Percentiles rank a stretch among this genome's conserved stretches.
Conservation (phyloP, 208 protist genomes). For the Trypanosoma mega region DNA sequence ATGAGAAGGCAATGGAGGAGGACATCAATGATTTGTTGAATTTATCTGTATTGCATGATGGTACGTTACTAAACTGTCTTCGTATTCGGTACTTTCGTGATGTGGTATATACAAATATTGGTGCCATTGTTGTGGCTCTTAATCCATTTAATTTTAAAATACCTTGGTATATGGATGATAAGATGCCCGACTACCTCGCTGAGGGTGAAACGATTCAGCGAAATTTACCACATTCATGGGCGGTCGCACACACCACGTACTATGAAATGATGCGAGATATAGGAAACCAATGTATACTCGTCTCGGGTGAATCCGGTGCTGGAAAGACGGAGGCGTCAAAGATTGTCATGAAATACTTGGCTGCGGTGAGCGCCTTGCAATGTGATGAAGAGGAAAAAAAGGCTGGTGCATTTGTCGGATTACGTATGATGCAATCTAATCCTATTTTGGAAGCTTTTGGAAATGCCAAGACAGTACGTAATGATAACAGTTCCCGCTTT, state of each 20-base stretch:
- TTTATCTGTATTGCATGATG: constrained; percentile 42
- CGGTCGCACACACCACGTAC: constrained; percentile 39
- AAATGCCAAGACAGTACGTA: constrained; percentile 88
- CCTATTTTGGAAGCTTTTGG: constrained; percentile 91
- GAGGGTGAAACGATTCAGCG: constrained; percentile 34
- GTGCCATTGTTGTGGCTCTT: constrained; percentile 35
- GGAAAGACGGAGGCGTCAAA: constrained; percentile 43
- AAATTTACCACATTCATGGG: constrained; percentile 41
- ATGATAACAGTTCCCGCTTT: constrained; percentile 89
- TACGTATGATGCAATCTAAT: constrained; percentile 51
- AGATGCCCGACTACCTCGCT: constrained; percentile 35
- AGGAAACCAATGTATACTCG: constrained; percentile 37
- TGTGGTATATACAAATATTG: constrained; percentile 54
- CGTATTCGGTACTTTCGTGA: constrained; percentile 36
- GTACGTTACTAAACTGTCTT: constrained; percentile 28
- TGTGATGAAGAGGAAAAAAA: constrained; percentile 31
- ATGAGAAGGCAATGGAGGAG: constrained; percentile 24
- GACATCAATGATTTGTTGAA: constrained; percentile 42
- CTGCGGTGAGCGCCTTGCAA: constrained; percentile 24
- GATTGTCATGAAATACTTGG: constrained; percentile 47
- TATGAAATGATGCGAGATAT: constrained; percentile 31
- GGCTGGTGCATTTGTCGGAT: constrained; percentile 21
- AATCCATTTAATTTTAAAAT: constrained; percentile 61
- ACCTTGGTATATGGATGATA: constrained; percentile 41
- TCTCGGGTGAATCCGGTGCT: constrained; percentile 51